Percentiles rank a stretch among this genome's conserved stretches.
Evolutionary conservation across 208 protist genomes (phyloP).

Genomic region (Angomonas deanei): DNA sequence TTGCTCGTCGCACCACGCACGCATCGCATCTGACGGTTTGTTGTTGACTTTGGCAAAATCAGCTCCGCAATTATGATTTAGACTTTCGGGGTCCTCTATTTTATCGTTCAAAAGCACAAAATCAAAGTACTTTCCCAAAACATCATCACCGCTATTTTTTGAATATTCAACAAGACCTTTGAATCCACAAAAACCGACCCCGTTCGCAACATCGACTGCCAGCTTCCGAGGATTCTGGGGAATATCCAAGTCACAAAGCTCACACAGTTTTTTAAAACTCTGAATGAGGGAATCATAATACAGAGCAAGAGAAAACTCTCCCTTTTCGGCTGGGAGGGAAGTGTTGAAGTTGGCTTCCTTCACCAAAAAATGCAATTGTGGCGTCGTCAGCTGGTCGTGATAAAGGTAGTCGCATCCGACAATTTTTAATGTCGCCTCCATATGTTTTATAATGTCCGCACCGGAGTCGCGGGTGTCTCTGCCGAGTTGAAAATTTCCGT

Average conservation of each 20-base stretch:
- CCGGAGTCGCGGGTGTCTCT: conserved; percentile 57
- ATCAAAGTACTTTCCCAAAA: conserved; percentile 32
- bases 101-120: conserved; percentile 45
- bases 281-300: conserved; percentile 34
- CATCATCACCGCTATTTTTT: conserved; percentile 6
- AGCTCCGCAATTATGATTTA: conserved; percentile 88
- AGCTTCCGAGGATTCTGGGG: conserved; percentile 7
- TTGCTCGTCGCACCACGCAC: neutral
- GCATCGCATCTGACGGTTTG: conserved; percentile 39
- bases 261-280: conserved; percentile 23
- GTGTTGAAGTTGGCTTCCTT: conserved; percentile 8
- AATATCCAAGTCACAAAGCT: neutral
- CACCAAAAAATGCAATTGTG: conserved; percentile 66
- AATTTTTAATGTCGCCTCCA: conserved; percentile 16
- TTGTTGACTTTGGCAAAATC: conserved; percentile 80
- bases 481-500: conserved; percentile 25
- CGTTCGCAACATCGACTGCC: conserved; percentile 87
- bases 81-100: conserved; percentile 13
- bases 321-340: neutral
- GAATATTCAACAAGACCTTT: conserved; percentile 33
- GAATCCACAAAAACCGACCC: conserved; percentile 66
- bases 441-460: conserved; percentile 27
- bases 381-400: conserved; percentile 45
- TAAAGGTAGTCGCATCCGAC: conserved; percentile 13
- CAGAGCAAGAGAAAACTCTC: neutral